Percentiles rank a stretch among this genome's conserved stretches.
phyloP scores from a whole-genome alignment of 2,329 filamentous ascomycete genomes.

The Alternaria brassicicola region DNA sequence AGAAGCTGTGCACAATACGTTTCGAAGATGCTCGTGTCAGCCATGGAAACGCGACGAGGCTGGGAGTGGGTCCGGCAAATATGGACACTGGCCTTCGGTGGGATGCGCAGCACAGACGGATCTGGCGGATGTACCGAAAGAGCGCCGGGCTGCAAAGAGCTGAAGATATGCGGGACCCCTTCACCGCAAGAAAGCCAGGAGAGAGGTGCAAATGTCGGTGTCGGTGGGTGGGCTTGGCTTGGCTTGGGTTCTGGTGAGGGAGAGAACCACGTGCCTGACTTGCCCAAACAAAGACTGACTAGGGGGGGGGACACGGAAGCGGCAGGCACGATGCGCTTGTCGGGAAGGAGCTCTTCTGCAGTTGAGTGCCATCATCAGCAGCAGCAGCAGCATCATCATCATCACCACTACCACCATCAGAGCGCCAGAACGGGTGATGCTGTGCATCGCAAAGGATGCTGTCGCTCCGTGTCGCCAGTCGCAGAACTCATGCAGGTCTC shows the following conservation, averaged over 20 bases:
- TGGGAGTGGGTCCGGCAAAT: slow-evolving; percentile 36
- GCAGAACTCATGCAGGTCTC: slow-evolving; percentile 28
- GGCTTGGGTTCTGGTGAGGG: not conserved
- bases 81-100: slow-evolving; percentile 29
- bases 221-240: slow-evolving; percentile 8
- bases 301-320: not conserved
- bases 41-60: slow-evolving; percentile 35
- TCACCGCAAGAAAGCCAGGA: slow-evolving; percentile 11
- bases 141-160: slow-evolving; percentile 9
- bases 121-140: slow-evolving; percentile 36
- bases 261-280: slow-evolving; percentile 1
- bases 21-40: slow-evolving; percentile 16
- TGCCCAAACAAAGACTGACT: not conserved
- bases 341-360: not conserved
- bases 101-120: slow-evolving; percentile 43
- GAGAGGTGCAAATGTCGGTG: slow-evolving; percentile 14
- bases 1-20: slow-evolving; percentile 12
- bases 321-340: not conserved
- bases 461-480: not conserved
- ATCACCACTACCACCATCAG: too few relatives aligned
- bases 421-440: not conserved
- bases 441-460: not conserved
- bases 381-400: too few relatives aligned
- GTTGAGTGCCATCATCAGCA: too few relatives aligned
- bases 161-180: slow-evolving; percentile 9